Evolutionary conservation across 192 early-diverging fungal species (phyloP), one percentile per base, ranked within the genome.

Genomic region (Funneliformis mosseae): DNA sequence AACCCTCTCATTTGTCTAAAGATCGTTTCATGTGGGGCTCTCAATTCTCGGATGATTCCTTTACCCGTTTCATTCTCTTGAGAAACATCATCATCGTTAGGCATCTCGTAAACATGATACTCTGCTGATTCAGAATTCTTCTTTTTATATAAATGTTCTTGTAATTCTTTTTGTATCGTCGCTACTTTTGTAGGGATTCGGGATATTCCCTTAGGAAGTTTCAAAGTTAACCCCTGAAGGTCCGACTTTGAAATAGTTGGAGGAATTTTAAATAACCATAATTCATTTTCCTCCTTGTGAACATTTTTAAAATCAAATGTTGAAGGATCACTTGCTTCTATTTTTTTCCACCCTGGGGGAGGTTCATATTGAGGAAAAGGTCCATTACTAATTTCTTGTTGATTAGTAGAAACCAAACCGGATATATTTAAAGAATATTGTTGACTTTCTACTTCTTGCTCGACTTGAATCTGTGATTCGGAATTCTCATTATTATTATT

Each of bases 251-350:
- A 55, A 16, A 55, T 18, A 55, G 14, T 55, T 55, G 16, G 50
- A 55, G 50, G 50, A 55, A 55, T 55, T 55, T 55, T 55, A 55
- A 55, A 55, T 55, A 55, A 55, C 50, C 50, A 55, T 55, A 55
- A 55, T 21, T 55, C 50, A 16, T 55, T 55, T 18, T 55, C 50
- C 18, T 55, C 50, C 3, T 55, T 55, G 21, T 55, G 50, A 55
- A 55, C 50, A 21, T 55, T 55, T 55, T 55, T 16, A 55, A 55
- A 55, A 55, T 55, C 50, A 55, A 55, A 55, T 16, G 16, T 55
- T 55, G 50, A 55, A 55, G 18, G 1, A 5, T 55, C 50, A 55
- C 21, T 55, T 55, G 50, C 7, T 55, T 55, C 50, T 5, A 55
- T 3, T 55, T 55, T 55, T 55, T 55, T 55, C 50, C 50, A 55